Evolutionary conservation across 306 rosid species (phyloP).

Genomic region (Ceratonia siliqua): DNA sequence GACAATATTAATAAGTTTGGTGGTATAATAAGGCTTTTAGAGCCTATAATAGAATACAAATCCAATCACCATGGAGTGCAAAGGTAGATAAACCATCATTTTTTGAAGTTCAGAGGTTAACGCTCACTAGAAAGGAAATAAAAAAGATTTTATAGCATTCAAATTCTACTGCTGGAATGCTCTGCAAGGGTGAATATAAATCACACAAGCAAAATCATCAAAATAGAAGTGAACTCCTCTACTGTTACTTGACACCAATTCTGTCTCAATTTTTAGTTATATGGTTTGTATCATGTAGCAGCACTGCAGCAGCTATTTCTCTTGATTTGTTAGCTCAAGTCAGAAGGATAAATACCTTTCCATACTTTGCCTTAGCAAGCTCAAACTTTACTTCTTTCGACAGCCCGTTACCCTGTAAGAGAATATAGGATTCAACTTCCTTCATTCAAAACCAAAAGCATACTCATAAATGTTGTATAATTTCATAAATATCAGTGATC

Average conservation of each 20-base stretch:
- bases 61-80: background rate
- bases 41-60: background rate
- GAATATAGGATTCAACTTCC: too few relatives aligned
- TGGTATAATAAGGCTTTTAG: background rate
- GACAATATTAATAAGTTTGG: constrained; percentile 33
- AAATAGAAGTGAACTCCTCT: background rate
- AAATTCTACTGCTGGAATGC: too few relatives aligned
- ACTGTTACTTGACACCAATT: background rate
- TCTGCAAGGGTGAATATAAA: constrained; percentile 2
- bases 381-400: constrained; percentile 94
- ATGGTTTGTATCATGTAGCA: constrained; percentile 9
- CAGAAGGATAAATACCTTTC: constrained; percentile 60
- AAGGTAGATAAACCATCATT: background rate
- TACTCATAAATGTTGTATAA: too few relatives aligned
- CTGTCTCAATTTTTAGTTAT: background rate
- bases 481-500: background rate
- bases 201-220: background rate
- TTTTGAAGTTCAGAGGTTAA: constrained; percentile 3
- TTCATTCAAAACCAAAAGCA: too few relatives aligned
- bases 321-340: too few relatives aligned
- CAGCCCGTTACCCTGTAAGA: constrained; percentile 90
- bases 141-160: too few relatives aligned
- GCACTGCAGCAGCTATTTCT: background rate
- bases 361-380: constrained; percentile 97
- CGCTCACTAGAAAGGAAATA: constrained; percentile 8